These are phyloP conservation scores for Heterobasidion irregulare DNA, from an alignment of 1,284 basidiomycete species.

Conservation along the genomic window DNA sequence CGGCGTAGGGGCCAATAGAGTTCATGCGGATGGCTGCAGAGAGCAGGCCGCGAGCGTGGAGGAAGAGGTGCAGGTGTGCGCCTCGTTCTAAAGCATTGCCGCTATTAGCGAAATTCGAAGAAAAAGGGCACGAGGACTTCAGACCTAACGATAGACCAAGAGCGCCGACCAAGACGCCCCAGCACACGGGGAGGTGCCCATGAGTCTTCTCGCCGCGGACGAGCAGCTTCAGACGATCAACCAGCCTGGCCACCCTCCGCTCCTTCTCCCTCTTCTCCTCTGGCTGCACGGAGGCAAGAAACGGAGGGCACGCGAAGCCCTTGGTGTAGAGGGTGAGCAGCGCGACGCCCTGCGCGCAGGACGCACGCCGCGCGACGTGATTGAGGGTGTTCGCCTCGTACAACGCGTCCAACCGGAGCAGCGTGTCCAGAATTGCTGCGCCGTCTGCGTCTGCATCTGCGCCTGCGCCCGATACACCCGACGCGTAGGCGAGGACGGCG, in stretches of 20 bases:
- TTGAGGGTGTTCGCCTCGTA: slow-evolving; percentile 88
- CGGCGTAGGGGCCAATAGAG: slow-evolving; percentile 85
- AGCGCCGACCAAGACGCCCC: slow-evolving; percentile 78
- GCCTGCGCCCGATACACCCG: not conserved
- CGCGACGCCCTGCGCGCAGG: slow-evolving; percentile 88
- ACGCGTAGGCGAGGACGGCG: slow-evolving; percentile 18
- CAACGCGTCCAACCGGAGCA: slow-evolving; percentile 60
- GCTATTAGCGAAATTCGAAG: slow-evolving; percentile 5
- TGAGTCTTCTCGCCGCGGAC: slow-evolving; percentile 57
- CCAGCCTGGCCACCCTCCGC: slow-evolving; percentile 27
- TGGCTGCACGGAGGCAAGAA: slow-evolving; percentile 11
- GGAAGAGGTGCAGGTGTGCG: slow-evolving; percentile 84
- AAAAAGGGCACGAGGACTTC: slow-evolving; percentile 12
- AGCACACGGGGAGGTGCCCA: slow-evolving; percentile 88
- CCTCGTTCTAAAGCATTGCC: slow-evolving; percentile 46
- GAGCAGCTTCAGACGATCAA: slow-evolving; percentile 60
- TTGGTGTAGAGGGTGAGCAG: slow-evolving; percentile 84
- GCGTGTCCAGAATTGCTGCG: slow-evolving; percentile 23
- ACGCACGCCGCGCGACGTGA: slow-evolving; percentile 83
- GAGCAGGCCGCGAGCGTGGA: slow-evolving; percentile 84
- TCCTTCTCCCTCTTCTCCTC: slow-evolving; percentile 9
- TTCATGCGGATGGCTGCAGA: slow-evolving; percentile 92
- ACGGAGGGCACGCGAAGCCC: slow-evolving; percentile 57
- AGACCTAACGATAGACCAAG: slow-evolving; percentile 69
- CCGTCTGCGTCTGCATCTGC: slow-evolving; percentile 3